A percentile compares a stretch with the other conserved stretches of the same genome.
phyloP scores from a whole-genome alignment of 495 filamentous ascomycete species.

The Schizothecium vesticola region DNA sequence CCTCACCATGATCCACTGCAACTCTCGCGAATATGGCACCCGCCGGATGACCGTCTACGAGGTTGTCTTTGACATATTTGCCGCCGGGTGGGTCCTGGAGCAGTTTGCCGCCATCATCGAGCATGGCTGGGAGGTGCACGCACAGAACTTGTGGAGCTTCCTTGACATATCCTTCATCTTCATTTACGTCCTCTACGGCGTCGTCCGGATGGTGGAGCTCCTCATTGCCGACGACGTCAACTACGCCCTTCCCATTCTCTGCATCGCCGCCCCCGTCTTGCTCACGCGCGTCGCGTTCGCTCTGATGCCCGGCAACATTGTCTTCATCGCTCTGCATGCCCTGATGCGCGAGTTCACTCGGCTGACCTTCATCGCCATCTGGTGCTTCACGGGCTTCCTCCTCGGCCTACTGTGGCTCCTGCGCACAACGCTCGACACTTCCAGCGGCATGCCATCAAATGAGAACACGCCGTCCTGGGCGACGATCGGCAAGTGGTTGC shows the following conservation, averaged over 20 bases:
- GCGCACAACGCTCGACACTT: conserved; percentile 20
- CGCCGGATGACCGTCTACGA: conserved; percentile 47
- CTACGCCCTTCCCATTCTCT: conserved; percentile 53
- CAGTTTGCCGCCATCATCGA: conserved; percentile 60
- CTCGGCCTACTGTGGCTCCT: conserved; percentile 56
- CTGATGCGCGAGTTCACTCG: conserved; percentile 63
- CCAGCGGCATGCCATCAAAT: conserved; percentile 22
- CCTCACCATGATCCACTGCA: conserved; percentile 48
- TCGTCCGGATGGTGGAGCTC: conserved; percentile 48
- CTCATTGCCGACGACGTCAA: conserved; percentile 31
- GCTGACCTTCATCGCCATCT: conserved; percentile 56
- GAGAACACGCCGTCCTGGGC: conserved; percentile 23
- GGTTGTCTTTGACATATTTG: conserved; percentile 50
- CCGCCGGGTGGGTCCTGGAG: conserved; percentile 56
- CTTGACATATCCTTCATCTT: conserved; percentile 56
- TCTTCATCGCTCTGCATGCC: conserved; percentile 59
- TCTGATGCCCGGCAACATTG: conserved; percentile 62
- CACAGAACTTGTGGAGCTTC: conserved; percentile 64
- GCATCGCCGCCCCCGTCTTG: conserved; percentile 56
- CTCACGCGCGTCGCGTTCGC: conserved; percentile 61
- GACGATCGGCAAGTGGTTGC: conserved; percentile 61
- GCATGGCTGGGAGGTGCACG: conserved; percentile 63
- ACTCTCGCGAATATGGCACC: conserved; percentile 31
- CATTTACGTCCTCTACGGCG: conserved; percentile 52
- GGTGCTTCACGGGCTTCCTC: conserved; percentile 62